Base-by-base conservation (phyloP, 2,329 filamentous ascomycete genomes). In the Cercospora brassicicola region DNA sequence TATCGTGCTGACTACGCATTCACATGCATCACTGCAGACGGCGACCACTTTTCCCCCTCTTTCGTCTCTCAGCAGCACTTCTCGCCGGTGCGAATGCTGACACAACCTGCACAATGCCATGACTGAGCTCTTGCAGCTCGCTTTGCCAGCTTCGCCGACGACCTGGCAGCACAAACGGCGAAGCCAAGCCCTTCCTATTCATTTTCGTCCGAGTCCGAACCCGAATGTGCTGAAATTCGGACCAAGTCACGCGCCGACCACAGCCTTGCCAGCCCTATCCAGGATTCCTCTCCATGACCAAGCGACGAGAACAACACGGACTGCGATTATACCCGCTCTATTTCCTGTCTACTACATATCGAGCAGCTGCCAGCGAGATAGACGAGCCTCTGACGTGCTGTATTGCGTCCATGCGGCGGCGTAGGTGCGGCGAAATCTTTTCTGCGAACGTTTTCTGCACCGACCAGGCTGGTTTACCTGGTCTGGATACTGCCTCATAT, bases 61-160 rank as follows among this genome's bases (percentile, higher is more conserved):
- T 15, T 45, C 57, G 20, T n/a, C 18, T n/a, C 2, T 8, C 51
- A 59, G 5, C 59, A 36, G 36, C 36, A 53, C 51, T 60, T 10
- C 60, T 53, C 39, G 53, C 59, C 59, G 30, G 42, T 26, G 30
- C 51, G 20, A 13, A 4, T 23, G 23, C 42, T 48, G 31, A 33
- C 39, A 36, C 10, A 15, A 23, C 13, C 1, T 55, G 11, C 39
- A 28, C 23, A 23, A 28, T 23, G 45, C 20, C 10, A 23, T 66
- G 39, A 55, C 64, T 10, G 31, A 31, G 31, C 57, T 2, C 20
- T 42, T 62, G 30, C 64, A 66, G 39, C 64, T 66, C 57, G 56
- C 45, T 66, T 53, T 39, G n/a, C 57, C 53, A 30, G 26, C 64
- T 42, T 60, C 13, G 20, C n/a, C 28, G n/a, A n/a, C n/a, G n/a